A percentile compares a stretch with the other conserved stretches of the same genome.
Conservation (phyloP, 73 alveolate genomes). For the Effrenium voratum region DNA sequence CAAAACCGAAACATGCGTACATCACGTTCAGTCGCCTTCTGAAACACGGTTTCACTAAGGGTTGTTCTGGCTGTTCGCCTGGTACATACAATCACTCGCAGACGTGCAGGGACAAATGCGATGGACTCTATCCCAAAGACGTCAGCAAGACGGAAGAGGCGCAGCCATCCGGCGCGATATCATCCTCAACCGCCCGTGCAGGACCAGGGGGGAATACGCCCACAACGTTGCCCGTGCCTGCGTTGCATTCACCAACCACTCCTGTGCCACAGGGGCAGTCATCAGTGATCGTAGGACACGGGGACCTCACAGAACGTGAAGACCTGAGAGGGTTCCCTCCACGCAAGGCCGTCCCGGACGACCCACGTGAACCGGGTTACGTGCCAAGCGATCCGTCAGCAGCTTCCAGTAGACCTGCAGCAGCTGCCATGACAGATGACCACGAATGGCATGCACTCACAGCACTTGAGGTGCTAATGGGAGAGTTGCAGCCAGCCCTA, state of each 20-base stretch:
- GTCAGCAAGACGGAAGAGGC: neutral
- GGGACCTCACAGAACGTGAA: neutral
- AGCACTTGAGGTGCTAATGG: no score
- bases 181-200: neutral
- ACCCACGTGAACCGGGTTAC: neutral
- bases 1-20: constrained; percentile 5
- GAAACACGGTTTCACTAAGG: neutral
- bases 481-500: neutral
- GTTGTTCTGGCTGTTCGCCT: neutral
- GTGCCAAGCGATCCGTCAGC: neutral
- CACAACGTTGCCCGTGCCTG: neutral
- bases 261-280: no score
- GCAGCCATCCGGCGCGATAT: neutral
- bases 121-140: neutral
- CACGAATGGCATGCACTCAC: neutral
- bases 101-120: neutral
- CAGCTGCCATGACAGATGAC: neutral
- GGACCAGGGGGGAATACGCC: neutral
- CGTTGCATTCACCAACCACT: no score
- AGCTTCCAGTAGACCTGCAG: neutral
- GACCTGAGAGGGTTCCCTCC: neutral
- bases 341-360: neutral
- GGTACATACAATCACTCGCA: neutral
- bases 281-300: neutral
- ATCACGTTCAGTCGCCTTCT: neutral